Evolutionary conservation across 139 green algal genomes (phyloP).

Genomic region (Limnomonas spitsbergensis): DNA sequence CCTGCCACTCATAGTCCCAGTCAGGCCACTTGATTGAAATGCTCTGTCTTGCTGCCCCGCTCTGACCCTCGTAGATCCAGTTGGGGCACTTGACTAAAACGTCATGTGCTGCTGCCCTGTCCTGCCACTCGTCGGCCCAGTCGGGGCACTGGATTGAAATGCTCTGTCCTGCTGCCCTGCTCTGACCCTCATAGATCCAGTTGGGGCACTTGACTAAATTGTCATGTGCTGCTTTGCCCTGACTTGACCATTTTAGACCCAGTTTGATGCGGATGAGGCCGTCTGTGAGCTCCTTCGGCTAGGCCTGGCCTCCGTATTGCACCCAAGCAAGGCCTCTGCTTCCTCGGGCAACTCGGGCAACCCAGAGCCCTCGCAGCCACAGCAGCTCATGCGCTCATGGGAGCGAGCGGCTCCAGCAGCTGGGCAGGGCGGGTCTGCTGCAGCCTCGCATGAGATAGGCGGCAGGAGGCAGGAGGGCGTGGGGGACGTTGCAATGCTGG

Average conservation of each 20-base stretch:
- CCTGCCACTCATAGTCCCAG: too few relatives aligned
- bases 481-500: not conserved
- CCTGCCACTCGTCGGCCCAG: not conserved
- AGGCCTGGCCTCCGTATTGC: too few relatives aligned
- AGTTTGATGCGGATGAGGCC: slow-evolving; percentile 36
- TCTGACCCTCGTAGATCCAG: too few relatives aligned
- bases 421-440: slow-evolving; percentile 18
- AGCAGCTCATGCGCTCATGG: slow-evolving; percentile 23
- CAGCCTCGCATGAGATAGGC: not conserved
- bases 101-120: not conserved
- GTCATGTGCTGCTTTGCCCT: too few relatives aligned
- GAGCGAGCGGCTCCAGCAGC: slow-evolving; percentile 23
- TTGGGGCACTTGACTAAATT: too few relatives aligned
- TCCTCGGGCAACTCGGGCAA: too few relatives aligned
- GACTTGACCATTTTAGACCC: too few relatives aligned
- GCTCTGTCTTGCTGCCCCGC: too few relatives aligned
- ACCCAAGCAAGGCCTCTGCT: too few relatives aligned
- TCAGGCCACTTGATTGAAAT: too few relatives aligned
- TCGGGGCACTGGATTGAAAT: not conserved
- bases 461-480: not conserved
- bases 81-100: not conserved
- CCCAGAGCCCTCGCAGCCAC: not conserved
- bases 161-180: not conserved
- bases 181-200: too few relatives aligned
- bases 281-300: slow-evolving; percentile 30